A percentile compares a stretch with the other conserved stretches of the same genome.
phyloP scores from a whole-genome alignment of 148 eudicot species.

The Fallopia convolvulus region DNA sequence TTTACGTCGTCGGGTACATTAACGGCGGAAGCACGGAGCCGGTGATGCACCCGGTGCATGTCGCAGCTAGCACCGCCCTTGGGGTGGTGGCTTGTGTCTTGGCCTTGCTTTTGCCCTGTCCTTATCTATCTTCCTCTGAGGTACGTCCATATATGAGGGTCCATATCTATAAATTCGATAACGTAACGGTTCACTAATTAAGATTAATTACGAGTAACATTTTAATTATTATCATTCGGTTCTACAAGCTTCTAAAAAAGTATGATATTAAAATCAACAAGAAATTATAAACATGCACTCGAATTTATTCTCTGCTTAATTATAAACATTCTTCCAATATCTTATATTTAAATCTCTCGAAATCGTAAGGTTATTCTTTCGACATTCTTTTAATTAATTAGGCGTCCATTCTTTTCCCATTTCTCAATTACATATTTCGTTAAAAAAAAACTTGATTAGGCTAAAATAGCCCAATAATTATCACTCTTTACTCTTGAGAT shows the following conservation, averaged over 20 bases:
- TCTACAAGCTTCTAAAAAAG: neutral
- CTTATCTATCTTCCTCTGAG: conserved; percentile 49
- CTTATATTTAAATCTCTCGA: neutral
- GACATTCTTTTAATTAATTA: neutral
- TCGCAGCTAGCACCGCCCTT: conserved; percentile 63
- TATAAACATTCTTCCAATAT: neutral
- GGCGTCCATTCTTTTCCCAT: neutral
- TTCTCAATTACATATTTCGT: neutral
- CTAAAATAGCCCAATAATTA: neutral
- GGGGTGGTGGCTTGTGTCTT: conserved; percentile 64
- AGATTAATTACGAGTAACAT: no score
- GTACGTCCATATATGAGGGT: conserved; percentile 15
- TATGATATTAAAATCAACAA: neutral
- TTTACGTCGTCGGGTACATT: conserved; percentile 47
- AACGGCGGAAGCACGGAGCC: conserved; percentile 33
- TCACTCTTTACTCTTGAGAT: neutral
- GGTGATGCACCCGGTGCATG: conserved; percentile 68
- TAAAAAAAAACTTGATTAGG: neutral
- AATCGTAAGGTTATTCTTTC: neutral
- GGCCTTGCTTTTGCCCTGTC: conserved; percentile 63
- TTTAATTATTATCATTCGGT: no score
- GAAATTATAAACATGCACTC: neutral
- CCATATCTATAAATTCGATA: no score
- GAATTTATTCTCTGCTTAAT: neutral
- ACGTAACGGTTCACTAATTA: no score